Evolutionary conservation across 1,284 basidiomycete genomes (phyloP), one percentile per base, ranked within the genome.

Genomic region (Puccinia coronata): DNA sequence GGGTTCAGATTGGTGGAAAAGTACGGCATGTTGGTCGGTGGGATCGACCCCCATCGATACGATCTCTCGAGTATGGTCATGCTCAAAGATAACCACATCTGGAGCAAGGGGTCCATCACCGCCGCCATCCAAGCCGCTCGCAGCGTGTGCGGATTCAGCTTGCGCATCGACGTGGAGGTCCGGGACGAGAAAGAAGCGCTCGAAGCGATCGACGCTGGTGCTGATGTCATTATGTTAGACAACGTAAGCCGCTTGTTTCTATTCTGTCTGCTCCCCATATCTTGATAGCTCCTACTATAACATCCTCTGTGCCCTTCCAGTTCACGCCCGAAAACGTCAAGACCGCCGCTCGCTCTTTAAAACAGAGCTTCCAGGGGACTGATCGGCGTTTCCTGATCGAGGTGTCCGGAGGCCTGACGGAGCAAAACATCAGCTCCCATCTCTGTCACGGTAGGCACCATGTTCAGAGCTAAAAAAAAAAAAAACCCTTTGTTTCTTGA

Each of bases 31-130:
- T 88, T 98, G 65, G 94, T 99, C 36, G 96, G 97, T 34, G 97
- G 96, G 5, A 92, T 98, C 83, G 97, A 99, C 87, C 89, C 93
- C 25, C 97, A 99, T 88, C 90, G 97, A n/a, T 93, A 98, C 85
- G 96, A 98, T 87, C 89, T 99, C 47, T 95, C 93, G 53, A 94
- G 93, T 86, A 99, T 99, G 96, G 96, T 99, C 85, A 99, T 99
- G 96, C 91, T 99, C 85, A 99, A 99, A 87, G 96, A 99, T 86
- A 99, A 99, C 86, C 97, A 99, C 86, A 95, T 99, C 85, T 98
- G 95, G 96, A 96, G 95, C 9, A 93, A 92, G 39, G 95, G 94
- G 91, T 96, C 95, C 4, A 97, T 99, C 84, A 94, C 93, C 0
- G 88, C 91, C 65, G 96, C 96, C 0, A 91, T 99, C 82, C 87